A percentile compares a stretch with the other conserved stretches of the same genome.
Conservation (phyloP, 305 asterid genomes). For the Ilex paraguariensis region DNA sequence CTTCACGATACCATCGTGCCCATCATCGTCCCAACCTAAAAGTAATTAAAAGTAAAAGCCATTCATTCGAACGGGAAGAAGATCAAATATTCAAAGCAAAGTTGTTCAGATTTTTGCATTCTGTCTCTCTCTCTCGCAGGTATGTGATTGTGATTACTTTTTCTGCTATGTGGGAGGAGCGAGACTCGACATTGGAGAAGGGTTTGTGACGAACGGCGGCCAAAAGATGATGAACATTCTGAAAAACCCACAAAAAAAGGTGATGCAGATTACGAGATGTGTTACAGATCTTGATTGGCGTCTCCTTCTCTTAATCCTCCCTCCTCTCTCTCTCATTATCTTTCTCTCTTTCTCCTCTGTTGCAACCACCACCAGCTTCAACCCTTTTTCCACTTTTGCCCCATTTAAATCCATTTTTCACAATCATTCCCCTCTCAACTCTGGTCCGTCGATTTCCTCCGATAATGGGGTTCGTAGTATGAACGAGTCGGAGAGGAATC, state of each 20-base stretch:
- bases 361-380: not conserved
- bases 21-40: no score
- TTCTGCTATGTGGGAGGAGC: no score
- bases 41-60: no score
- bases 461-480: no score
- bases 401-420: not conserved
- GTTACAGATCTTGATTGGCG: not conserved
- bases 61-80: no score
- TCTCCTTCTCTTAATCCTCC: not conserved
- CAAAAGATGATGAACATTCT: not conserved
- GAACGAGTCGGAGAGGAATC: not conserved
- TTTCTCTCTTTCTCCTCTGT: not conserved
- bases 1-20: no score
- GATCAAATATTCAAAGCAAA: no score
- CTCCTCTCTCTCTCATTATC: not conserved
- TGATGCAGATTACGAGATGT: not conserved
- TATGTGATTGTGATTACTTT: no score
- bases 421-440: not conserved
- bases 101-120: no score
- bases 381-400: not conserved
- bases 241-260: not conserved
- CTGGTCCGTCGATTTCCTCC: not conserved
- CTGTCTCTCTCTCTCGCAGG: no score
- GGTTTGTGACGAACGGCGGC: no score
- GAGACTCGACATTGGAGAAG: no score